phyloP scores from a whole-genome alignment of 768 basidiomycete genomes.

The Suillus sp. region DNA sequence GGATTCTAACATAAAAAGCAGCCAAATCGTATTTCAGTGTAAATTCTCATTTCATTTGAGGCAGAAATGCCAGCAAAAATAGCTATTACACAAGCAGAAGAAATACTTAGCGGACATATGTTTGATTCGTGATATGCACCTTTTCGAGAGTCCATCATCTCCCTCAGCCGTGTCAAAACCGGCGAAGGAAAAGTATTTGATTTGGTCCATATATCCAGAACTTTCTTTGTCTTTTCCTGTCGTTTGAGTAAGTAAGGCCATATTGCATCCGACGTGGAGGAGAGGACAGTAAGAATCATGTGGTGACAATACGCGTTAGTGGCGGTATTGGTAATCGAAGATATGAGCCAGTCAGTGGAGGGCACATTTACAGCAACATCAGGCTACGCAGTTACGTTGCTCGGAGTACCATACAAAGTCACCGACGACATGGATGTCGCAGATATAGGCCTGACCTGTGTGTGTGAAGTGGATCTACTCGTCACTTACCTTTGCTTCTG shows the following conservation, averaged over 20 bases:
- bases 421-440: slow-evolving; percentile 1
- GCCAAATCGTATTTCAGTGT: slow-evolving; percentile 62
- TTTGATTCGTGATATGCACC: slow-evolving; percentile 78
- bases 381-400: slow-evolving; percentile 11
- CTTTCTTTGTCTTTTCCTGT: slow-evolving; percentile 96
- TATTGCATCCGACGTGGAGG: slow-evolving; percentile 44
- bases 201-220: slow-evolving; percentile 97
- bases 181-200: slow-evolving; percentile 82
- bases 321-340: slow-evolving; percentile 16
- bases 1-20: slow-evolving; percentile 64
- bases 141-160: slow-evolving; percentile 71
- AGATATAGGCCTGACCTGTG: slow-evolving; percentile 3
- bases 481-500: slow-evolving; percentile 85
- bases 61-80: slow-evolving; percentile 43
- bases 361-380: slow-evolving; percentile 14
- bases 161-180: slow-evolving; percentile 71
- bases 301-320: slow-evolving; percentile 34
- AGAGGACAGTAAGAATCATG: slow-evolving; percentile 12
- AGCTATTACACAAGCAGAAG: slow-evolving; percentile 67
- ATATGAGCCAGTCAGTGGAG: slow-evolving; percentile 9
- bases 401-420: slow-evolving; percentile 15
- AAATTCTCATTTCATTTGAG: slow-evolving; percentile 55
- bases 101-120: slow-evolving; percentile 82
- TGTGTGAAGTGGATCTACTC: slow-evolving; percentile 12
- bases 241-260: slow-evolving; percentile 37